phyloP scores from a whole-genome alignment of 2,329 filamentous ascomycete genomes.

The Scytalidium sp. region DNA sequence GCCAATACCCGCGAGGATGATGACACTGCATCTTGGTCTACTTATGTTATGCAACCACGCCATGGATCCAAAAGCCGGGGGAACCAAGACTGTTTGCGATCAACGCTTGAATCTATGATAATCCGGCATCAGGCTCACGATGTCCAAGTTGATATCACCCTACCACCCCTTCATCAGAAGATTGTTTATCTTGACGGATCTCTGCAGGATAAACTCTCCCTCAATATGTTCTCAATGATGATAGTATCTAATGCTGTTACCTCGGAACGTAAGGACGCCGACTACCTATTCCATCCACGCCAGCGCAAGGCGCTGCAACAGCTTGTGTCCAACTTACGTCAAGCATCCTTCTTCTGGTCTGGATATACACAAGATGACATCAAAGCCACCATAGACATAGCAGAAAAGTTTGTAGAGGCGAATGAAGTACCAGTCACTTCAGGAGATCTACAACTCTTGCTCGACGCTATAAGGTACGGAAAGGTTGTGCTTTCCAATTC shows the following conservation, averaged over 20 bases:
- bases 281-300: slow-evolving; percentile 84
- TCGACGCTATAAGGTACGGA: slow-evolving; percentile 64
- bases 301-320: slow-evolving; percentile 65
- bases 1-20: slow-evolving; percentile 57
- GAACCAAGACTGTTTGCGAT: slow-evolving; percentile 59
- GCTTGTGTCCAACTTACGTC: slow-evolving; percentile 74
- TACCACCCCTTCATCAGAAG: slow-evolving; percentile 72
- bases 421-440: slow-evolving; percentile 54
- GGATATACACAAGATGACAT: slow-evolving; percentile 69
- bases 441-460: slow-evolving; percentile 60
- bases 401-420: slow-evolving; percentile 64
- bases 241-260: slow-evolving; percentile 85
- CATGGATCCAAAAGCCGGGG: slow-evolving; percentile 51
- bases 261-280: slow-evolving; percentile 76
- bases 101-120: slow-evolving; percentile 74
- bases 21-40: slow-evolving; percentile 64
- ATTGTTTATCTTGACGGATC: slow-evolving; percentile 75
- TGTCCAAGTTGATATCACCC: slow-evolving; percentile 56
- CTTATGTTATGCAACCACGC: slow-evolving; percentile 63
- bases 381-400: slow-evolving; percentile 59
- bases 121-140: slow-evolving; percentile 76
- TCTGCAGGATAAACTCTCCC: slow-evolving; percentile 77
- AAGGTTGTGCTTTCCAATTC: slow-evolving; percentile 54
- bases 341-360: slow-evolving; percentile 80
- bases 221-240: slow-evolving; percentile 83